These are phyloP conservation scores for Hirsutella minnesotensis DNA, from an alignment of 2,329 filamentous ascomycete genomes.

Conservation along the genomic window DNA sequence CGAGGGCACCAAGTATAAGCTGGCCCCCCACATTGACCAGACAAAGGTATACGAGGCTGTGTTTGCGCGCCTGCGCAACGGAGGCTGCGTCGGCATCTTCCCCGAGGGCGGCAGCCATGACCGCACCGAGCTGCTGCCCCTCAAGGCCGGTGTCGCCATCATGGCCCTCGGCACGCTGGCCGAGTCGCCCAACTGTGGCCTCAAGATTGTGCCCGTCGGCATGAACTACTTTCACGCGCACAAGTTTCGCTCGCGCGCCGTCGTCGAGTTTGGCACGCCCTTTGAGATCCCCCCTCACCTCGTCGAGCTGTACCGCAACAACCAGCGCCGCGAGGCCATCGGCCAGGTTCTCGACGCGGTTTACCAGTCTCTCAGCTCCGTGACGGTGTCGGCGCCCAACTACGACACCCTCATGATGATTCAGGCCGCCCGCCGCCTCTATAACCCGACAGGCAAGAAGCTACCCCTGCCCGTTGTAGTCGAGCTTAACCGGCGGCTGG, in stretches of 20 bases:
- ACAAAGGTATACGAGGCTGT: conserved; percentile 89
- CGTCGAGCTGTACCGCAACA: conserved; percentile 73
- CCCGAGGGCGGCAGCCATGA: conserved; percentile 95
- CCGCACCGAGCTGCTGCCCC: conserved; percentile 75
- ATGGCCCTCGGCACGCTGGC: conserved; percentile 91
- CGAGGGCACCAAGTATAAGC: conserved; percentile 70
- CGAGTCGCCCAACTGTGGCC: conserved; percentile 70
- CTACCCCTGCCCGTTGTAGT: conserved; percentile 84
- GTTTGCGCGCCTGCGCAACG: conserved; percentile 67
- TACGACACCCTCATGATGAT: conserved; percentile 97
- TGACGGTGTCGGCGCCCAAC: conserved; percentile 85
- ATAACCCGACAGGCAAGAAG: conserved; percentile 90
- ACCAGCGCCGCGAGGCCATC: conserved; percentile 77
- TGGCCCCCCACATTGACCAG: conserved; percentile 89
- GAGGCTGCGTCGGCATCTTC: conserved; percentile 92
- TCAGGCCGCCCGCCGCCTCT: conserved; percentile 83
- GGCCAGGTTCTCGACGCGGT: conserved; percentile 76
- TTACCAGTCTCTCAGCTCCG: conserved; percentile 71
- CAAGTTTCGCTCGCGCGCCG: conserved; percentile 92
- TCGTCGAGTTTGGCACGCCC: conserved; percentile 87
- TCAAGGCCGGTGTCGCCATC: conserved; percentile 94
- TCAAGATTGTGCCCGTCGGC: conserved; percentile 91
- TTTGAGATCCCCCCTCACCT: conserved; percentile 75
- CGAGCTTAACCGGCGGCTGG: conserved; percentile 82
- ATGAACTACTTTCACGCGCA: conserved; percentile 99